phyloP scores from a whole-genome alignment of 805 yeast species.

The Candida khao-thaluensis region DNA sequence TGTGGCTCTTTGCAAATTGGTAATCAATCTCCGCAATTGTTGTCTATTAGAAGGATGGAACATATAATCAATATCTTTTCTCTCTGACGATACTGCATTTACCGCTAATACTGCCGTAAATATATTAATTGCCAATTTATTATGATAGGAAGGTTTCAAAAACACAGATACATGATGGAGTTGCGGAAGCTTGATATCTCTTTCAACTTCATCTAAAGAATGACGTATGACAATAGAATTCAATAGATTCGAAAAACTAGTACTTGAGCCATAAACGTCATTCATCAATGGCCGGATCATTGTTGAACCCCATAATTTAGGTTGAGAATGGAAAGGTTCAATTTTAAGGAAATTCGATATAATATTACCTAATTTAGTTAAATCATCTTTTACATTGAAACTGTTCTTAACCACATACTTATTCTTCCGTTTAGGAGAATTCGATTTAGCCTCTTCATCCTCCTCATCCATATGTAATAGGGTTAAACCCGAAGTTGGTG shows the following conservation, averaged over 20 bases:
- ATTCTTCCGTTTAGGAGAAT: conserved; percentile 20
- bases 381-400: conserved; percentile 54
- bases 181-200: conserved; percentile 57
- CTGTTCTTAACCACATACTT: conserved; percentile 48
- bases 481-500: conserved; percentile 72
- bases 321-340: conserved; percentile 54
- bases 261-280: conserved; percentile 38
- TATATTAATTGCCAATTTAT: conserved; percentile 58
- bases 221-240: conserved; percentile 57
- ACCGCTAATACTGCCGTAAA: conserved; percentile 68
- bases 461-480: conserved; percentile 49
- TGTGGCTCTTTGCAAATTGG: conserved; percentile 63
- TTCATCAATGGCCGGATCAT: conserved; percentile 50
- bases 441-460: conserved; percentile 13
- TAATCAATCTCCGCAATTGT: conserved; percentile 55
- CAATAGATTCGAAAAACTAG: conserved; percentile 42
- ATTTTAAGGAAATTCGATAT: conserved; percentile 54
- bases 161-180: conserved; percentile 58
- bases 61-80: conserved; percentile 68
- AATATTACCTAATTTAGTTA: conserved; percentile 51
- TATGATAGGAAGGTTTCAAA: conserved; percentile 61
- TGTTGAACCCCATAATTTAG: conserved; percentile 45
- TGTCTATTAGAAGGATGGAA: conserved; percentile 58
- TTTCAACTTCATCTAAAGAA: conserved; percentile 49
- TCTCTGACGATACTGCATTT: conserved; percentile 71